Conservation (phyloP, 2,329 filamentous ascomycete species). For the Magnaporthiopsis rhizophila region DNA sequence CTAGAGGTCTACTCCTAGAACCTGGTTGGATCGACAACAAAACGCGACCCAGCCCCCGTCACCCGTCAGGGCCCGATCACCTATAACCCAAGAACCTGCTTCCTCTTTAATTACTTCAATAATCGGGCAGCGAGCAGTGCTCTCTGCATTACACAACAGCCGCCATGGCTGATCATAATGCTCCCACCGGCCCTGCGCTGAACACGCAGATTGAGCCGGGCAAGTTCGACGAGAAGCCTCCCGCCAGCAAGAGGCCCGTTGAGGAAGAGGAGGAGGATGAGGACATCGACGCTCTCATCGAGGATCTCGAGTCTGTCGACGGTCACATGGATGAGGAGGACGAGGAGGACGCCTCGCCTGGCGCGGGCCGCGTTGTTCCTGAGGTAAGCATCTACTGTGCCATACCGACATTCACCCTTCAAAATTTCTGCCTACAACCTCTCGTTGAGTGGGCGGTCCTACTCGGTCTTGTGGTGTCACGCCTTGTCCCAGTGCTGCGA, state of each 20-base stretch:
- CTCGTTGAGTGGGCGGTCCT: too few species aligned
- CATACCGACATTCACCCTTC: not conserved
- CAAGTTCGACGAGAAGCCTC: slow-evolving; percentile 56
- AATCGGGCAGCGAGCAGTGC: slow-evolving; percentile 17
- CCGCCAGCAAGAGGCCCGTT: slow-evolving; percentile 32
- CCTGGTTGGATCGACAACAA: not conserved
- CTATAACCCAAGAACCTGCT: not conserved
- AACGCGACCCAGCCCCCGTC: not conserved
- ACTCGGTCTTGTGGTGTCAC: not conserved
- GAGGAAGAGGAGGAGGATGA: slow-evolving; percentile 69
- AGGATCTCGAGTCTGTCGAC: slow-evolving; percentile 78
- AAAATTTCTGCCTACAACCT: slow-evolving; percentile 7
- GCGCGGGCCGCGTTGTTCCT: slow-evolving; percentile 52
- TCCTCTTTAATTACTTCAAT: slow-evolving; percentile 10
- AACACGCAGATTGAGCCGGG: slow-evolving; percentile 58
- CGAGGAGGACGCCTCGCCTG: slow-evolving; percentile 38
- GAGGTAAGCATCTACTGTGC: slow-evolving; percentile 41
- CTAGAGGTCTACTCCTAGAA: not conserved
- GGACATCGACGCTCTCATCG: slow-evolving; percentile 79
- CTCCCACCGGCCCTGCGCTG: slow-evolving; percentile 46
- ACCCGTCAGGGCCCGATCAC: too few species aligned
- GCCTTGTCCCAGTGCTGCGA: not conserved
- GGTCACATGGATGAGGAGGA: slow-evolving; percentile 57
- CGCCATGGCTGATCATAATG: slow-evolving; percentile 48
- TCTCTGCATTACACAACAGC: slow-evolving; percentile 18